phyloP scores from a whole-genome alignment of 495 filamentous ascomycete species.

The Xylaria bambusicola region DNA sequence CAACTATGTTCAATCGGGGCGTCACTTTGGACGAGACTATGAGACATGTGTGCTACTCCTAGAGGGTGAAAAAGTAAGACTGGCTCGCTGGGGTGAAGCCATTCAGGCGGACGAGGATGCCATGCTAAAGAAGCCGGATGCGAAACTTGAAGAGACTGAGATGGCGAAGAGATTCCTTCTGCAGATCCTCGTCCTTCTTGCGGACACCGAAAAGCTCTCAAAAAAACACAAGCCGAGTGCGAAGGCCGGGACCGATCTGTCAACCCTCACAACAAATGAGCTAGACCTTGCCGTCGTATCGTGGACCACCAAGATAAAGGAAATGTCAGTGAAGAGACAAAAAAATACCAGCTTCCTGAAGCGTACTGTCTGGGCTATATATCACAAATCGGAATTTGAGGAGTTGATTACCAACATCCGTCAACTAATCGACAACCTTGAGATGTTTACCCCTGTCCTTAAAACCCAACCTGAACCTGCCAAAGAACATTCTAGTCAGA shows the following conservation, averaged over 20 bases:
- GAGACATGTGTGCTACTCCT: not conserved
- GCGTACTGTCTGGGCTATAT: conserved; percentile 3
- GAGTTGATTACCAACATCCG: not conserved
- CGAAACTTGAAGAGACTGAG: not conserved
- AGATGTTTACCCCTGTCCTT: not conserved
- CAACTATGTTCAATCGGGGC: not conserved
- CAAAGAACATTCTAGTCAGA: not conserved
- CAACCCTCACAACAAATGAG: not conserved
- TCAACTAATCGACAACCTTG: not conserved
- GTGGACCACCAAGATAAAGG: not conserved
- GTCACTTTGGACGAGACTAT: conserved; percentile 5
- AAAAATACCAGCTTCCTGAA: not conserved
- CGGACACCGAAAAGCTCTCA: not conserved
- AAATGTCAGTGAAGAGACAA: conserved; percentile 1
- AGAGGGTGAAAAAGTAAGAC: not conserved
- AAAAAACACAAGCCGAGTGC: conserved; percentile 1
- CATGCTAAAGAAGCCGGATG: conserved; percentile 1
- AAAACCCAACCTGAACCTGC: not conserved
- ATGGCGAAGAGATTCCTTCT: not conserved
- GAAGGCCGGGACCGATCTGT: not conserved
- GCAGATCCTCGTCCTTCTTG: not conserved
- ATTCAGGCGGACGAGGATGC: not conserved
- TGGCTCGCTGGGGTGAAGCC: not conserved
- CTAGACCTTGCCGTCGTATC: not conserved
- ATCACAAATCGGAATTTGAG: not conserved